These are phyloP conservation scores for Xanthoconium purpureum DNA, from an alignment of 768 basidiomycete genomes.

Conservation along the genomic window DNA sequence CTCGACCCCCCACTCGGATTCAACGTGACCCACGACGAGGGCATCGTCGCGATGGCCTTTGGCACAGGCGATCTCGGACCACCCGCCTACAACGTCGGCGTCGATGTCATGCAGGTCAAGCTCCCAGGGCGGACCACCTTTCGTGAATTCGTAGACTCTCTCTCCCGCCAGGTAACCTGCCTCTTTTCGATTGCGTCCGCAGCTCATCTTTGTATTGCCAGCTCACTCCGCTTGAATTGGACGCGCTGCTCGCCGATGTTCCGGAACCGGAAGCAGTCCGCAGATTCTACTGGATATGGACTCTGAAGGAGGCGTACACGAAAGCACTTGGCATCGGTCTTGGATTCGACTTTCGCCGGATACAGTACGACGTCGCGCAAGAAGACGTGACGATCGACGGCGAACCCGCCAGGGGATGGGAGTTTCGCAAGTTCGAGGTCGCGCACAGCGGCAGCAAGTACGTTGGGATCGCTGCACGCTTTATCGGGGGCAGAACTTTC, in stretches of 20 bases:
- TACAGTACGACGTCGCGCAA: slow-evolving; percentile 61
- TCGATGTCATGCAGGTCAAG: slow-evolving; percentile 79
- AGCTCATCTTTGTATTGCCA: slow-evolving; percentile 21
- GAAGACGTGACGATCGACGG: slow-evolving; percentile 61
- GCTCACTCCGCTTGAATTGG: slow-evolving; percentile 41
- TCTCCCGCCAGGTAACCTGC: slow-evolving; percentile 59
- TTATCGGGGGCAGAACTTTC: slow-evolving; percentile 42
- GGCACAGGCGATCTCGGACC: slow-evolving; percentile 47
- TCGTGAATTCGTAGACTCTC: slow-evolving; percentile 55
- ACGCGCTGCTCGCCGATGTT: slow-evolving; percentile 34
- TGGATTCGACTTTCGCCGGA: slow-evolving; percentile 75
- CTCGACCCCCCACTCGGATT: slow-evolving; percentile 61
- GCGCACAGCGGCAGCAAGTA: slow-evolving; percentile 50
- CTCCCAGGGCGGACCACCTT: slow-evolving; percentile 59
- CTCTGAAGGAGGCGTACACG: slow-evolving; percentile 88
- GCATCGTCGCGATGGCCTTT: slow-evolving; percentile 64
- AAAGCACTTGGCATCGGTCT: slow-evolving; percentile 84
- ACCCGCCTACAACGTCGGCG: slow-evolving; percentile 57
- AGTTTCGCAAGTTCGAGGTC: slow-evolving; percentile 60
- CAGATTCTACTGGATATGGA: slow-evolving; percentile 82
- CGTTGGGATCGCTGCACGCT: slow-evolving; percentile 65
- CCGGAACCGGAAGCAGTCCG: slow-evolving; percentile 51
- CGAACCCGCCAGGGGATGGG: slow-evolving; percentile 56
- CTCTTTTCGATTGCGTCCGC: neutral
- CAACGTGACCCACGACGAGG: slow-evolving; percentile 82